Conservation (phyloP, 2,329 filamentous ascomycete species). For the Neofusicoccum umdonicola region DNA sequence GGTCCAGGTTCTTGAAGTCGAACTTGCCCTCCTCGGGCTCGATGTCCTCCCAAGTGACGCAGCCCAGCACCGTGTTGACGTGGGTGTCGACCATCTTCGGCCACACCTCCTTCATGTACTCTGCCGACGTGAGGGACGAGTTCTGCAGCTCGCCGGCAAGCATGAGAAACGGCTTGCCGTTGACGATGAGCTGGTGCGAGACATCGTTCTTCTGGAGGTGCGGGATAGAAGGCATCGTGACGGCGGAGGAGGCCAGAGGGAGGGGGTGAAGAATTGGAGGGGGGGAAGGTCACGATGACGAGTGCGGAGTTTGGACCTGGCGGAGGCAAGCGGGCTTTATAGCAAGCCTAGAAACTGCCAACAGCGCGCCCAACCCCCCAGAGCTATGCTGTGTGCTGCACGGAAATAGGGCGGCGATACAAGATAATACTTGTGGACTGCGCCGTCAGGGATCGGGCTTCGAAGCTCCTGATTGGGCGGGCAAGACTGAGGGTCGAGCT, state of each 20-base stretch:
- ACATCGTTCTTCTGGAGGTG: constrained; percentile 25
- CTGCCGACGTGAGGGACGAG: constrained; percentile 45
- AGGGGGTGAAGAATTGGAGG: too few relatives aligned
- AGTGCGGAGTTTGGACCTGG: background rate
- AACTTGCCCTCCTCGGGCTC: constrained; percentile 47
- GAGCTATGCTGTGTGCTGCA: too few relatives aligned
- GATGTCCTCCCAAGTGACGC: constrained; percentile 48
- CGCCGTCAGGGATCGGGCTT: background rate
- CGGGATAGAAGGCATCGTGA: constrained; percentile 21
- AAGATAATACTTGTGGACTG: background rate
- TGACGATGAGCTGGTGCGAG: constrained; percentile 42
- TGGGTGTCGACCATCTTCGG: constrained; percentile 41
- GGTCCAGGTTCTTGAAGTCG: constrained; percentile 43
- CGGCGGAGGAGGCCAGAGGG: too few relatives aligned
- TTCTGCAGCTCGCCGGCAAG: constrained; percentile 49
- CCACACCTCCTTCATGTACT: constrained; percentile 47
- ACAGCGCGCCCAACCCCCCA: too few relatives aligned
- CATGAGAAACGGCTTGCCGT: constrained; percentile 46
- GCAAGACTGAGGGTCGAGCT: too few relatives aligned
- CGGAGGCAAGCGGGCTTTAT: background rate
- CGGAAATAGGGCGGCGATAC: constrained; percentile 17
- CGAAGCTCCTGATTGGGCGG: background rate
- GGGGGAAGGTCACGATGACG: background rate
- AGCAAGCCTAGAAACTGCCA: background rate
- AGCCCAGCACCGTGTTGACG: constrained; percentile 47